phyloP scores from a whole-genome alignment of 1,139 yeast genomes.

The Yamadazyma sp. region DNA sequence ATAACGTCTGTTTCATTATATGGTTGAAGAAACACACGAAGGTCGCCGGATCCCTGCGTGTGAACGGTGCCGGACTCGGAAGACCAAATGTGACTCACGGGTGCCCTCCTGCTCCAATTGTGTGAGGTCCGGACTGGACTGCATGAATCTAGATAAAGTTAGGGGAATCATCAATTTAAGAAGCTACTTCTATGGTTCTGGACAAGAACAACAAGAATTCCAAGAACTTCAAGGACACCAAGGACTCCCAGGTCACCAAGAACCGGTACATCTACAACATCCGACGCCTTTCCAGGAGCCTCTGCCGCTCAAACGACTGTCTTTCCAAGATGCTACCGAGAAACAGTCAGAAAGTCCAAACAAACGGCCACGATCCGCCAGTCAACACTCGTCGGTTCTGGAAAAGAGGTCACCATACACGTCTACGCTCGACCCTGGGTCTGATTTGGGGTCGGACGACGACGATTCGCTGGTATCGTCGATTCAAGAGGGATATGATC shows the following conservation, averaged over 20 bases:
- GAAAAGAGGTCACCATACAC: too few relatives aligned
- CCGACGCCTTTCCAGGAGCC: too few relatives aligned
- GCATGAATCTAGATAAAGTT: conserved; percentile 23
- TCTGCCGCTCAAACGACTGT: too few relatives aligned
- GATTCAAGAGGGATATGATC: not conserved
- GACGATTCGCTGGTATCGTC: not conserved
- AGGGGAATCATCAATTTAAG: conserved; percentile 8
- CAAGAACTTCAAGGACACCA: too few relatives aligned
- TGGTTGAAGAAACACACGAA: not conserved
- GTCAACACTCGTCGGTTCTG: not conserved
- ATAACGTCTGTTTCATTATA: too few relatives aligned
- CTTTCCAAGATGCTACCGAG: not conserved
- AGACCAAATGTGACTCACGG: conserved; percentile 44
- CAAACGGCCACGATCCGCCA: not conserved
- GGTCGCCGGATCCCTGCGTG: conserved; percentile 22
- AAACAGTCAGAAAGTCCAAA: not conserved
- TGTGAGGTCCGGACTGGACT: conserved; percentile 32
- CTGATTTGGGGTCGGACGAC: not conserved
- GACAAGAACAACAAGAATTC: too few relatives aligned
- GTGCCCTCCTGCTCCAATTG: conserved; percentile 45
- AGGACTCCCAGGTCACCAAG: too few relatives aligned
- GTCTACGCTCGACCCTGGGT: not conserved
- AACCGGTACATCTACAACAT: too few relatives aligned
- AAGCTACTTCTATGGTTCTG: conserved; percentile 5
- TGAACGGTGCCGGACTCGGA: conserved; percentile 38